phyloP scores from a whole-genome alignment of 768 basidiomycete species.

The Xanthoconium purpureum region DNA sequence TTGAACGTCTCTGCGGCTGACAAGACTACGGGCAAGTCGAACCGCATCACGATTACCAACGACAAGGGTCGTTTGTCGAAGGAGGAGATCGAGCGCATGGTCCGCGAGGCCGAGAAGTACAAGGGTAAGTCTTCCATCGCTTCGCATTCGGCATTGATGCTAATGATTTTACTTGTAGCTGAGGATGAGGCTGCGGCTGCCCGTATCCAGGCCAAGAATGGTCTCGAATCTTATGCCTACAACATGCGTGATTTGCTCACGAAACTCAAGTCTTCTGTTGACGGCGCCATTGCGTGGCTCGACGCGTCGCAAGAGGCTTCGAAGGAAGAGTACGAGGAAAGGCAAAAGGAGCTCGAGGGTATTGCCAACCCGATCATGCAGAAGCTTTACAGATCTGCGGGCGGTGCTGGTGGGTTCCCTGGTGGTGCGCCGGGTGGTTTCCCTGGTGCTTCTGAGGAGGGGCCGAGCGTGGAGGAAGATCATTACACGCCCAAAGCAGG shows the following conservation, averaged over 20 bases:
- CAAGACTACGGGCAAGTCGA: constrained; percentile 96
- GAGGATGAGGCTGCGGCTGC: constrained; percentile 86
- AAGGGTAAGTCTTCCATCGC: constrained; percentile 47
- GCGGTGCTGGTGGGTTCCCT: constrained; percentile 53
- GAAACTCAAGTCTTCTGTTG: constrained; percentile 76
- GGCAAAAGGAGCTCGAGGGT: constrained; percentile 89
- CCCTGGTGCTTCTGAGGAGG: constrained; percentile 72
- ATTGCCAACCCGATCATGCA: constrained; percentile 77
- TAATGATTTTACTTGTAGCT: constrained; percentile 36
- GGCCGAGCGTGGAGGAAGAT: constrained; percentile 90
- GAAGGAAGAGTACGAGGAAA: constrained; percentile 90
- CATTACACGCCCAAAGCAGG: constrained; percentile 38
- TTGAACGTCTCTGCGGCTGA: constrained; percentile 93
- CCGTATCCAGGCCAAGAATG: constrained; percentile 86
- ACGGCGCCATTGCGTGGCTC: constrained; percentile 83
- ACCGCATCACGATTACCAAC: constrained; percentile 90
- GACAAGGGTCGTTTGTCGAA: constrained; percentile 96
- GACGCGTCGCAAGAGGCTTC: constrained; percentile 85
- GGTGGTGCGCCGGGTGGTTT: constrained; percentile 60
- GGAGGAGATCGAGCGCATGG: constrained; percentile 99
- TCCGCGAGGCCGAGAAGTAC: constrained; percentile 90
- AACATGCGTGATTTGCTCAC: constrained; percentile 88
- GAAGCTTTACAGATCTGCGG: constrained; percentile 62
- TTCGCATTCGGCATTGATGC: not conserved
- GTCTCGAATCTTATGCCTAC: constrained; percentile 91